phyloP scores from a whole-genome alignment of 2,329 filamentous ascomycete genomes.

The Ceratocystis cacaofunesta region DNA sequence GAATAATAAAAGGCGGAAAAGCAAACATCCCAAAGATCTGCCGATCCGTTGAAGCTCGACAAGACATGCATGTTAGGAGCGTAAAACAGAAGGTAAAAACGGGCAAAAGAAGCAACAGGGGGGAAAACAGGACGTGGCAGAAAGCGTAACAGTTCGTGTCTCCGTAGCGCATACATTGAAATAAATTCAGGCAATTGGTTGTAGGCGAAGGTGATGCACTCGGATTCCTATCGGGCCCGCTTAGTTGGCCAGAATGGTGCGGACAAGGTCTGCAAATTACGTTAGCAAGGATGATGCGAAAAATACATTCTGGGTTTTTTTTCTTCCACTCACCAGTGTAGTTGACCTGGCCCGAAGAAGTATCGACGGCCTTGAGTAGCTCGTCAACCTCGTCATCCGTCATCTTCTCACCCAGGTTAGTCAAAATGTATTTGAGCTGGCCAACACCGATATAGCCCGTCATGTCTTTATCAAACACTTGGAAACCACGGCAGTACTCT shows the following conservation, averaged over 20 bases:
- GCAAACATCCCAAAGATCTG: conserved; percentile 2
- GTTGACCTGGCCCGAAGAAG: conserved; percentile 90
- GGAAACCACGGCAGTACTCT: conserved; percentile 96
- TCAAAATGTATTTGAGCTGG: conserved; percentile 94
- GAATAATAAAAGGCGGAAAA: neutral
- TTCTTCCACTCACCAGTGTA: conserved; percentile 60
- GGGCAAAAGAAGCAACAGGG: neutral
- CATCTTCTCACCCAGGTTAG: conserved; percentile 98
- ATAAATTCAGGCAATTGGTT: conserved; percentile 6
- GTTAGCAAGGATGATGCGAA: conserved; percentile 9
- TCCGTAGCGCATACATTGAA: conserved; percentile 4
- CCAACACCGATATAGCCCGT: conserved; percentile 95
- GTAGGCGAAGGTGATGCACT: conserved; percentile 5
- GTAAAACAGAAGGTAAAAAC: conserved; percentile 1
- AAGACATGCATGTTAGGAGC: neutral
- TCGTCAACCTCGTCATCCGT: conserved; percentile 97
- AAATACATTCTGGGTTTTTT: neutral
- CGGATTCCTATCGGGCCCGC: conserved; percentile 16
- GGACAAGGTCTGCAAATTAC: conserved; percentile 53
- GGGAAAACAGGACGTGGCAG: neutral
- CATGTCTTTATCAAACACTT: conserved; percentile 99
- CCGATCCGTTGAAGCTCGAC: neutral
- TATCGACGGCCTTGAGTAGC: conserved; percentile 94
- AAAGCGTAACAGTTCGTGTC: conserved; percentile 17
- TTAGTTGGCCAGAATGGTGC: conserved; percentile 75